Evolutionary conservation across 176 grass and related monocot genomes (phyloP), one percentile per base, ranked within the genome.

Genomic region (Sorghum bicolor): DNA sequence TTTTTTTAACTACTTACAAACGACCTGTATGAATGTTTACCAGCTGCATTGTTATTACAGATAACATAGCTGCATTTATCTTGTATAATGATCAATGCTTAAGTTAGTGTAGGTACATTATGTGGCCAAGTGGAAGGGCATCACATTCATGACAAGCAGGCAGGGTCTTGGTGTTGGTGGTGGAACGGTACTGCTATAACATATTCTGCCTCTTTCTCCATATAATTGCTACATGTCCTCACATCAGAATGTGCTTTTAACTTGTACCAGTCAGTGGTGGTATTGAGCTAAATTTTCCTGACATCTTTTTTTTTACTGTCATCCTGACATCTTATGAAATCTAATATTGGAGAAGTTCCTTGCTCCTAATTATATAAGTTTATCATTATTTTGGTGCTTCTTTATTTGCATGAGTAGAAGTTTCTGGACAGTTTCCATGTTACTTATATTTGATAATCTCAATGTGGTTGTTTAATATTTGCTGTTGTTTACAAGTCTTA

Each of bases 121-220:
- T 67, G 96, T 99, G 57, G 93, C 96, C 83, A 96, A 96, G 83
- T 99, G 96, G 96, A 99, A 87, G 71, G 96, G 96, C 43, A 85
- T 99, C 86, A 99, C 96, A 30, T 96, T 99, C 86, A 99, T 99
- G 96, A 99, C 96, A 62, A 96, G 93, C 61, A 91, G 96, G 74
- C 96, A 99, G 89, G 96, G 96, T 82, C 70, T 96, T 1, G 91
- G 96, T 86, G 91, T 99, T 74, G 88, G 85, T 61, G 93, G 96
- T 83, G 96, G 96, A 90, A 87, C 96, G 72, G 91, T 99, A 94
- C 70, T 86, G 24, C 82, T 86, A 24, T 74, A 32, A 30, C 16
- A 80, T 62, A 36, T 84, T 69, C 17, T 67, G 70, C 70, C 73
- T 52, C 47, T 81, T 78, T 85, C 4, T 76, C n/a, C 37, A 24